Conservation (phyloP, 106 monocot species). For the Dactylorhiza incarnata region DNA sequence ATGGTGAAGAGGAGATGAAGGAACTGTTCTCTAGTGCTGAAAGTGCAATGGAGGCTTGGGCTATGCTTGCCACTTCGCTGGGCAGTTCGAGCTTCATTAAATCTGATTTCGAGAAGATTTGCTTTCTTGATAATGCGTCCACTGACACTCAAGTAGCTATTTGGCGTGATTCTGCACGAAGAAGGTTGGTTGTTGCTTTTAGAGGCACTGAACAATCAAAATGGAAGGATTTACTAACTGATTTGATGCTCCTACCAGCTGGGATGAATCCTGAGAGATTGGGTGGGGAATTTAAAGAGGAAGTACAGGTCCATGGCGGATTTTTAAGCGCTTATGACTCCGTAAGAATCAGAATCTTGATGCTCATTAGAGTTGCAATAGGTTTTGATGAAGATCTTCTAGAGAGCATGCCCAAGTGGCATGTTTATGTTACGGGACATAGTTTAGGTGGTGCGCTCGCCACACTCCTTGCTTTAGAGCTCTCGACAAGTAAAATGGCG, state of each 20-base stretch:
- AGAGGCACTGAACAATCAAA: conserved; percentile 95
- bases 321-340: conserved; percentile 95
- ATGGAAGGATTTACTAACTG: conserved; percentile 93
- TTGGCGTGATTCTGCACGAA: conserved; percentile 74
- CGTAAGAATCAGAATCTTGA: conserved; percentile 67
- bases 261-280: conserved; percentile 90
- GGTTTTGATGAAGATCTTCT: conserved; percentile 44
- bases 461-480: conserved; percentile 89
- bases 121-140: conserved; percentile 87
- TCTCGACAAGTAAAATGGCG: conserved; percentile 77
- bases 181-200: conserved; percentile 79
- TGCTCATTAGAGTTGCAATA: conserved; percentile 58
- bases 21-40: conserved; percentile 82
- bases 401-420: conserved; percentile 45
- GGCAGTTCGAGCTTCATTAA: conserved; percentile 86
- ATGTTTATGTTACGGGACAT: conserved; percentile 90
- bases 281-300: conserved; percentile 76
- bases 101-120: conserved; percentile 95
- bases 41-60: conserved; percentile 99
- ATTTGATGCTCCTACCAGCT: conserved; percentile 78
- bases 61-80: conserved; percentile 89
- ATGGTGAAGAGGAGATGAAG: conserved; percentile 52
- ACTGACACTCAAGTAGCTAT: conserved; percentile 97
- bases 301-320: conserved; percentile 94
- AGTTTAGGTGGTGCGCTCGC: conserved; percentile 98